Evolutionary conservation across 108 stramenopile genomes (phyloP), one percentile per base, ranked within the genome.

Genomic region (Cyclotella choctawhatcheeana): DNA sequence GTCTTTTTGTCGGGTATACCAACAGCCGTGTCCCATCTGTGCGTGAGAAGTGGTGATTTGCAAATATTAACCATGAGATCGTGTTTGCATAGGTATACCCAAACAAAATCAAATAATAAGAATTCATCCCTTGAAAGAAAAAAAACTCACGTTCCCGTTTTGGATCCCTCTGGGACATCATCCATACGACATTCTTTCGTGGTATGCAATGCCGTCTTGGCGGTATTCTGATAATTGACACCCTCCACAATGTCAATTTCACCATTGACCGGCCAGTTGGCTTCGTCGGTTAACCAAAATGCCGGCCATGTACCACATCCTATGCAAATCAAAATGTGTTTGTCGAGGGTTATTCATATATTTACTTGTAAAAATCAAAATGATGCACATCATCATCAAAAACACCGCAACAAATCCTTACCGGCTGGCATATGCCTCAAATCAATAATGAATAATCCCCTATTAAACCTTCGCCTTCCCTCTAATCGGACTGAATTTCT

Each of bases 211-310:
- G 95, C 95, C 44, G 95, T 96, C 82, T 96, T 96, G 74, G 84
- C 92, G 25, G 75, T 79, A 21, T 74, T 58, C 62, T 92, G 92
- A 52, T 80, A 77, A 58, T 93, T 96, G 33, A 96, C 89, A 22
- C 91, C 89, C 69, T 96, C 95, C 8, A 96, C 84, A 34, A 96
- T 96, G 61, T 96, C 95, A 60, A 96, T 93, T 71, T 96, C 95
- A 34, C 95, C 95, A 76, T 92, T 65, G 8, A 86, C 70, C 0
- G 94, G 94, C 94, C 94, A 95, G 61, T 86, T 74, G 25, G 74
- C 85, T 70, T 94, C 89, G 58, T 92, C 88, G 6, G 92, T 92
- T 20, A 89, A 60, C 95, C 95, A 96, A 83, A 93, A 93, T 35
- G 95, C 95, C 2, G 95, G 95, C 95, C 95, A 96, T 8, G 85